Percentiles rank a stretch among this genome's conserved stretches.
Conservation (phyloP, 768 basidiomycete species). For the Phanerodontia chrysosporium region DNA sequence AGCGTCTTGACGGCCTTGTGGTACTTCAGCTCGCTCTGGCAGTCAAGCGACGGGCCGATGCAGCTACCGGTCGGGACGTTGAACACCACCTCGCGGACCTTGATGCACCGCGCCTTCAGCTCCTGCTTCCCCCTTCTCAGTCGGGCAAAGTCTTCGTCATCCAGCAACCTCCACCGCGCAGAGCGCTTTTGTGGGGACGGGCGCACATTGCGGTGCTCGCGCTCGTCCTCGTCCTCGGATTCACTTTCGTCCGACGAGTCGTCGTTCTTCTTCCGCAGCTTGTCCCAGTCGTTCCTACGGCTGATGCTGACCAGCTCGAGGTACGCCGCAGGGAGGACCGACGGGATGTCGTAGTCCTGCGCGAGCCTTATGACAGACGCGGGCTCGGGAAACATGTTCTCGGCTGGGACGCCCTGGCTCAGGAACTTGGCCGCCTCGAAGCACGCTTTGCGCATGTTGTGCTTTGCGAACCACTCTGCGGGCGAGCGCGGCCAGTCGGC, state of each 20-base stretch:
- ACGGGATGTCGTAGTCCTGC: slow-evolving; percentile 9
- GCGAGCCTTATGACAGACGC: slow-evolving; percentile 11
- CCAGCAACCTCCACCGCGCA: slow-evolving; percentile 1
- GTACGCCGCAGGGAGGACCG: slow-evolving; percentile 14
- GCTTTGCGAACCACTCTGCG: background rate
- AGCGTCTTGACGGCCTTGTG: background rate
- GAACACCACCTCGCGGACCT: background rate
- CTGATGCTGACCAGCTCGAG: slow-evolving; percentile 5
- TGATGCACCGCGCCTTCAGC: background rate
- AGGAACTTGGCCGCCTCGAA: background rate
- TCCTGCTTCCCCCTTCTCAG: background rate
- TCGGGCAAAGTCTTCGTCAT: background rate
- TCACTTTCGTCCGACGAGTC: too few relatives aligned
- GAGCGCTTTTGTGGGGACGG: background rate
- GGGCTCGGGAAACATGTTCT: slow-evolving; percentile 7
- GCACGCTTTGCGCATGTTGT: background rate
- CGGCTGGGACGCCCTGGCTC: background rate
- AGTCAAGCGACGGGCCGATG: background rate
- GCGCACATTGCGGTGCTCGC: too few relatives aligned
- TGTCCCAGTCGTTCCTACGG: slow-evolving; percentile 5
- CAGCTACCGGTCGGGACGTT: background rate
- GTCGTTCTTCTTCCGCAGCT: background rate
- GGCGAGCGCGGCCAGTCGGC: background rate
- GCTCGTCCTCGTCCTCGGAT: too few relatives aligned
- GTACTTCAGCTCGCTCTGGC: background rate